These are phyloP conservation scores for Penicillium sp. DNA, from an alignment of 2,329 filamentous ascomycete species.

Conservation along the genomic window DNA sequence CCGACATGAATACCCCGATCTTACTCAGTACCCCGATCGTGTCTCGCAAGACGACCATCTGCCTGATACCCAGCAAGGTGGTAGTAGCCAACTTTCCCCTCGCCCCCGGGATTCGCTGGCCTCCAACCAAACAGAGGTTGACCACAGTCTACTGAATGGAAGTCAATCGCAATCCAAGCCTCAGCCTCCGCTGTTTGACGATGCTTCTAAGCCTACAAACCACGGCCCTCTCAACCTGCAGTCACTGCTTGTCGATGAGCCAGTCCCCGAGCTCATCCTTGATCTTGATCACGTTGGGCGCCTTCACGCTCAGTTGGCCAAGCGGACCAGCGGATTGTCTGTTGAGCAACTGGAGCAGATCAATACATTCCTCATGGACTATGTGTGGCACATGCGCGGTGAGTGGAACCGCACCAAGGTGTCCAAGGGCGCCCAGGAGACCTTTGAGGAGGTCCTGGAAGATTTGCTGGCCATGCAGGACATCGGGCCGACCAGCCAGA, in stretches of 20 bases:
- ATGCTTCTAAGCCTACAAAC: conserved; percentile 27
- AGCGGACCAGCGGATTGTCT: conserved; percentile 71
- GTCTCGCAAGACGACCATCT: conserved; percentile 59
- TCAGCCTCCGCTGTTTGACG: conserved; percentile 43
- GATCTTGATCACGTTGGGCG: conserved; percentile 55
- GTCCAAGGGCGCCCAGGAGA: conserved; percentile 60
- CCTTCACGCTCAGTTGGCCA: conserved; percentile 65
- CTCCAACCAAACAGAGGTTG: conserved; percentile 10
- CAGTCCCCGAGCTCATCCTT: conserved; percentile 35
- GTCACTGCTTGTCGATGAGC: conserved; percentile 35
- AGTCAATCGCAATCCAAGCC: conserved; percentile 42
- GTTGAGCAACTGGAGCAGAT: conserved; percentile 96
- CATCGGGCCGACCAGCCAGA: conserved; percentile 37
- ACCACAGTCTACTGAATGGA: conserved; percentile 30
- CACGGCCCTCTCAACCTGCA: conserved; percentile 31
- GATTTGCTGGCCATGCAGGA: conserved; percentile 60
- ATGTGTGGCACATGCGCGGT: conserved; percentile 75
- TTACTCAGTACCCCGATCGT: conserved; percentile 52
- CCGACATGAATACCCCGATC: conserved; percentile 55
- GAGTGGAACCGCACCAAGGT: conserved; percentile 85
- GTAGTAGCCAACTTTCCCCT: conserved; percentile 35
- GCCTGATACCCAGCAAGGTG: conserved; percentile 63
- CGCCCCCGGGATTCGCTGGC: conserved; percentile 23
- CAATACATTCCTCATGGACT: conserved; percentile 85
- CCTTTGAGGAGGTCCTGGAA: conserved; percentile 69